A percentile compares a stretch with the other conserved stretches of the same genome.
These are phyloP conservation scores for Arctium lappa DNA, from an alignment of 129 eudicot species.

Conservation along the genomic window DNA sequence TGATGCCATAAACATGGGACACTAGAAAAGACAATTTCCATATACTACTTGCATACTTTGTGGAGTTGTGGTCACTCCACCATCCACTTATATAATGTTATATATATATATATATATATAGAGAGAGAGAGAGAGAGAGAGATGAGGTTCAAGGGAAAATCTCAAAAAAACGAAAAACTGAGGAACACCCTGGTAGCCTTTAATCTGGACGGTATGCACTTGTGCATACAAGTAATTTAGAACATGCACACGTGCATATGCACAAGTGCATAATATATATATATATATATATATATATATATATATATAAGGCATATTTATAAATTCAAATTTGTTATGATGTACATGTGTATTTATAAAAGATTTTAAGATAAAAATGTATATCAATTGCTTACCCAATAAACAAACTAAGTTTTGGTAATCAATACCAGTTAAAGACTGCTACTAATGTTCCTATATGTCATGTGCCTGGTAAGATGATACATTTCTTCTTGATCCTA, in stretches of 20 bases:
- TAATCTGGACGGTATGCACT: too few relatives aligned
- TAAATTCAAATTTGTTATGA: background rate
- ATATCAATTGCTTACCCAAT: background rate
- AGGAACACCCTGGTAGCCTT: too few relatives aligned
- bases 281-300: background rate
- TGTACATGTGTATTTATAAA: background rate
- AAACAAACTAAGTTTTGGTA: background rate
- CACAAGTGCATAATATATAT: too few relatives aligned
- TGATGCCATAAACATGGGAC: constrained; percentile 33
- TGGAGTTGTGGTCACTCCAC: constrained; percentile 35
- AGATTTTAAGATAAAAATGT: background rate
- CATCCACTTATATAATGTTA: background rate
- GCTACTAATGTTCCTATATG: background rate
- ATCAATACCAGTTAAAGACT: background rate
- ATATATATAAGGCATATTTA: background rate
- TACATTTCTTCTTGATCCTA: background rate
- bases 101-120: background rate
- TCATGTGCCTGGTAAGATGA: background rate
- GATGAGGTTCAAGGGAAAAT: too few relatives aligned
- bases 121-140: too few relatives aligned
- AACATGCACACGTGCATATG: too few relatives aligned
- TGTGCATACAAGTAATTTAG: too few relatives aligned
- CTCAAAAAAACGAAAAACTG: too few relatives aligned
- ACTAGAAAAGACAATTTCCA: constrained; percentile 30
- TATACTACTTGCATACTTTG: constrained; percentile 27